Base-by-base conservation (phyloP, 805 yeast genomes). In the Sugiyamaella qingdaonensis region DNA sequence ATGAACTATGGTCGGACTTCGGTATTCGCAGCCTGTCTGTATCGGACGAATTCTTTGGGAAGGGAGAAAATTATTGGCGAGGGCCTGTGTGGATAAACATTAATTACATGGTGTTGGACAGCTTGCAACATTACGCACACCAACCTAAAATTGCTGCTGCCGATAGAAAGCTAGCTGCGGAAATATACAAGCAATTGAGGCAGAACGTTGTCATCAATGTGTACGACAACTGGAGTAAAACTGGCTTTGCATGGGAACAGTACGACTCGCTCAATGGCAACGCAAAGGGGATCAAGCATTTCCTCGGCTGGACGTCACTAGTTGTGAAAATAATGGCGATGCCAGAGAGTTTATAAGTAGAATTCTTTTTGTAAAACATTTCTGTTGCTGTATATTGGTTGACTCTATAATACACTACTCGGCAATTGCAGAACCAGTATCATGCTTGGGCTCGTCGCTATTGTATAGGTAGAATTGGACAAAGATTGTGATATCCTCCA, bases 11-110 rank as follows among this genome's bases (percentile, higher is more conserved):
- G 86, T 71, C 88, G 7, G 78, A 77, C 1, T 89, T 66, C 60
- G 99, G 99, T 11, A 73, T 94, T 35, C 76, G 96, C 57, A 86
- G 96, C 0, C 72, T 94, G 35, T 86, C 96, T 0, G 82, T 81
- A 61, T 61, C 75, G 4, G 91, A 87, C 61, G 72, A 72, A 18
- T 71, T 64, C 54, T 94, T 85, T 70, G 86, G 86, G 52, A 79
- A 84, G 0, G 92, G 78, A 7, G 99, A 94, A 64, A 84, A 92
- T 68, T 94, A 94, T 72, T 94, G 99, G 99, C 79, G 96, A 58
- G 94, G 97, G 0, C 88, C 95, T 16, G 77, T 94, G 27, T 94
- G 98, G 98, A 75, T 90, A 61, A 87, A 90, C 67, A 86, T 94
- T 64, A 94, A 94, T 72, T 92, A 89, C 64, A 72, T 94, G 68